phyloP scores from a whole-genome alignment of 306 rosid genomes.

The Mimosa pudica region DNA sequence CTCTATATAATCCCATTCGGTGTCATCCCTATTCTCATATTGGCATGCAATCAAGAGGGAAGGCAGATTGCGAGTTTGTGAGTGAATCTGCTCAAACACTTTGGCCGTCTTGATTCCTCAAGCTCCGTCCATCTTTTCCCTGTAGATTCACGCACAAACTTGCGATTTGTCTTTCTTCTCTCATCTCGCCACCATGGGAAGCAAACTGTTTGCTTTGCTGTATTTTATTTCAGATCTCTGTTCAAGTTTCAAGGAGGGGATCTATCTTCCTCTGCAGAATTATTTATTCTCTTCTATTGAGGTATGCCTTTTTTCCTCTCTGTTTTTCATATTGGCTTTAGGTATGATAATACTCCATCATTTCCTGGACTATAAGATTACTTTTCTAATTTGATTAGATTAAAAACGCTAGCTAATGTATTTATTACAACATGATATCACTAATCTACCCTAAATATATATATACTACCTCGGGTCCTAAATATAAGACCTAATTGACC shows the following conservation, averaged over 20 bases:
- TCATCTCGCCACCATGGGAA: background rate
- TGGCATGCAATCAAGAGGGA: background rate
- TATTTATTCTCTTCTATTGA: background rate
- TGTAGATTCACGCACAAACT: conserved; percentile 52
- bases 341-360: no score
- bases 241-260: background rate
- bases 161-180: conserved; percentile 17
- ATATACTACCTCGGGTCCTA: no score
- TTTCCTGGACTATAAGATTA: no score
- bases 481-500: no score
- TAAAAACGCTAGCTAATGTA: no score
- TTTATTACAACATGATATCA: no score
- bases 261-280: background rate
- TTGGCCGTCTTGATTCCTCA: background rate
- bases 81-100: conserved; percentile 17
- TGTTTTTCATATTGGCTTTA: background rate
- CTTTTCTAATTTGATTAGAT: no score
- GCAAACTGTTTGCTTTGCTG: background rate
- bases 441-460: no score
- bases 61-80: conserved; percentile 39
- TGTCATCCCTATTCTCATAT: background rate
- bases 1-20: background rate
- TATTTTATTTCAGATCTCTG: background rate
- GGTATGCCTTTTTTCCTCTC: background rate
- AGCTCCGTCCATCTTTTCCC: background rate